These are phyloP conservation scores for Zanthoxylum bungeanum DNA, from an alignment of 345 rosid species.

Conservation along the genomic window DNA sequence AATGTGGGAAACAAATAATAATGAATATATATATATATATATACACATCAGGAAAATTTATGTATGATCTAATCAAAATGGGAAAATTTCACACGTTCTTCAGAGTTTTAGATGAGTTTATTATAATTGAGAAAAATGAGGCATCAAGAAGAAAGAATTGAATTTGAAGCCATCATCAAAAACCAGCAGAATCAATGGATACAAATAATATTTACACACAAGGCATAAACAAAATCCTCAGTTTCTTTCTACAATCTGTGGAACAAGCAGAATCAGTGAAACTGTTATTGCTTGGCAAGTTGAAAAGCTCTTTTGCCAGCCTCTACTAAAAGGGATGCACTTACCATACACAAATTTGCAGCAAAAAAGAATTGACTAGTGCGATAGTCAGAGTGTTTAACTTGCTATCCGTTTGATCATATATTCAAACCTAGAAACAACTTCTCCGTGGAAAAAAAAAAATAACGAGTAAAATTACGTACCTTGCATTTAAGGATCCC, in stretches of 20 bases:
- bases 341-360: not conserved
- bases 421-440: too few relatives aligned
- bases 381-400: too few relatives aligned
- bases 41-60: too few relatives aligned
- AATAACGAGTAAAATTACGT: too few relatives aligned
- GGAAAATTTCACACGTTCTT: not conserved
- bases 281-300: not conserved
- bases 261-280: not conserved
- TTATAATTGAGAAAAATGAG: not conserved
- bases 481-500: slow-evolving; percentile 65
- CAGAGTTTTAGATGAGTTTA: not conserved
- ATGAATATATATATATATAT: too few relatives aligned
- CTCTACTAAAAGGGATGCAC: not conserved
- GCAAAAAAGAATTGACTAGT: too few relatives aligned
- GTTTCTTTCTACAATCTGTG: not conserved
- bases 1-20: not conserved
- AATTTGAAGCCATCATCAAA: not conserved
- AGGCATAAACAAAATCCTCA: not conserved
- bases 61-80: not conserved
- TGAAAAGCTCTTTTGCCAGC: not conserved
- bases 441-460: too few relatives aligned
- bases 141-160: not conserved
- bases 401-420: too few relatives aligned
- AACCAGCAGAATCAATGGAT: not conserved
- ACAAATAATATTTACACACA: not conserved